A percentile compares a stretch with the other conserved stretches of the same genome.
Evolutionary conservation across 2,329 filamentous ascomycete genomes (phyloP).

Genomic region (Penicillium sp.): DNA sequence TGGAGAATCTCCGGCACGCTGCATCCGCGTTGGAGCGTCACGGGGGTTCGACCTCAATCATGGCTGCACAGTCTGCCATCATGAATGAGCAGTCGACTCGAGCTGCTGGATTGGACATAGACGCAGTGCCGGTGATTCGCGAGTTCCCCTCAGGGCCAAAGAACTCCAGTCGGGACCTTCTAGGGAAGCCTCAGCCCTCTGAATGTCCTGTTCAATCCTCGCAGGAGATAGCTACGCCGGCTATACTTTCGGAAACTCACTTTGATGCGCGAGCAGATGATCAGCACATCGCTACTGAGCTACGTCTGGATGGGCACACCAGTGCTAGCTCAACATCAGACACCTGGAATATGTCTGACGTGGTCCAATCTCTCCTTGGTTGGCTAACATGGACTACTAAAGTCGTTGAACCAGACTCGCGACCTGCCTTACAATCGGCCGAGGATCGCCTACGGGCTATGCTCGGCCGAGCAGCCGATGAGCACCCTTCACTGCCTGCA

Average conservation of each 20-base stretch:
- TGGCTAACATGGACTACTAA: constrained; percentile 39
- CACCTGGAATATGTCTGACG: constrained; percentile 27
- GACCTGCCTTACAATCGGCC: constrained; percentile 36
- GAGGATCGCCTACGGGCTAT: constrained; percentile 43
- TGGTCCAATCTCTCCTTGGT: constrained; percentile 41
- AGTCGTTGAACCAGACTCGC: constrained; percentile 21
- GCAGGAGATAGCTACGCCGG: constrained; percentile 39
- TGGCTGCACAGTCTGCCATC: constrained; percentile 15
- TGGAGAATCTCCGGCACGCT: constrained; percentile 40
- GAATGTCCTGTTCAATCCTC: constrained; percentile 17
- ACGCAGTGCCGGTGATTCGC: constrained; percentile 26
- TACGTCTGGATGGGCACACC: background rate
- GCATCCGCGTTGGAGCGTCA: constrained; percentile 24
- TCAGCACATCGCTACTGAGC: background rate
- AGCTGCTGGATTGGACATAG: constrained; percentile 7
- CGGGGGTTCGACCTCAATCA: constrained; percentile 12
- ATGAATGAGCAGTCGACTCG: background rate
- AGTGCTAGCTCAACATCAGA: constrained; percentile 4
- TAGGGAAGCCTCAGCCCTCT: constrained; percentile 28
- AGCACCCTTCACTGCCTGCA: background rate
- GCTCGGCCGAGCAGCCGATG: constrained; percentile 31
- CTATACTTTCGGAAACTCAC: constrained; percentile 45
- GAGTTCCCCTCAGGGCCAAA: constrained; percentile 36
- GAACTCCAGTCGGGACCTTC: constrained; percentile 35
- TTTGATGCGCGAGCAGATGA: constrained; percentile 42